Conservation (phyloP, 2,329 filamentous ascomycete species). For the Triangularia setosa region DNA sequence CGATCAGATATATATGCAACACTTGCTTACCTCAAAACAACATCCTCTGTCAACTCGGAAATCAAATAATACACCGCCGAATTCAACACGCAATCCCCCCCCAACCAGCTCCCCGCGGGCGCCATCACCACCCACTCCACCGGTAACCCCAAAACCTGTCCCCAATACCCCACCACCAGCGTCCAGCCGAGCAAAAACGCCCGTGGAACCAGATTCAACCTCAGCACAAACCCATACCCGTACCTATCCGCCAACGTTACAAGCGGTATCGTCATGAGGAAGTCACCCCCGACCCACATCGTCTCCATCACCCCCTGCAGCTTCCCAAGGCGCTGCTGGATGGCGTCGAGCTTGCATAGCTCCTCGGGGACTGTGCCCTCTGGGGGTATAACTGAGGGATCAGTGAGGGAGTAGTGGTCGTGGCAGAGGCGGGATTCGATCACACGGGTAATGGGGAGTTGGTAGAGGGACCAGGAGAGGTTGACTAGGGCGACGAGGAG, state of each 20-base stretch:
- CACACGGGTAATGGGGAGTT: constrained; percentile 44
- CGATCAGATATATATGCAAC: no score
- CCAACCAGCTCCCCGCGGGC: constrained; percentile 42
- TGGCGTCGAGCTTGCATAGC: constrained; percentile 49
- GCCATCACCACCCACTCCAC: constrained; percentile 38
- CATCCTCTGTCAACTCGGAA: constrained; percentile 41
- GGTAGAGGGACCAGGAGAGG: constrained; percentile 45
- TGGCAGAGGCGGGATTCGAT: constrained; percentile 47
- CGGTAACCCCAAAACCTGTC: constrained; percentile 31
- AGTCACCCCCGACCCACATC: constrained; percentile 47
- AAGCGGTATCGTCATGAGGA: constrained; percentile 47
- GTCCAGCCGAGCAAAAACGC: constrained; percentile 40
- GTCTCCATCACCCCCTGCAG: constrained; percentile 50
- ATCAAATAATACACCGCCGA: constrained; percentile 46
- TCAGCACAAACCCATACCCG: constrained; percentile 38
- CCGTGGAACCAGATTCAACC: constrained; percentile 42
- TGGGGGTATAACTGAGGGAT: constrained; percentile 34
- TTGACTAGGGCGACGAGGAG: constrained; percentile 43
- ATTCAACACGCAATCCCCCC: constrained; percentile 49
- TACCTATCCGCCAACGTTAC: constrained; percentile 43
- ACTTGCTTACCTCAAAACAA: constrained; percentile 35
- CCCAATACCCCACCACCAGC: constrained; percentile 37
- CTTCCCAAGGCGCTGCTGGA: constrained; percentile 50
- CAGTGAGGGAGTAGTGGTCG: constrained; percentile 43
- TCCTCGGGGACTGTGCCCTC: constrained; percentile 45